phyloP scores from a whole-genome alignment of 306 rosid genomes.

The Crataegus laevigata region DNA sequence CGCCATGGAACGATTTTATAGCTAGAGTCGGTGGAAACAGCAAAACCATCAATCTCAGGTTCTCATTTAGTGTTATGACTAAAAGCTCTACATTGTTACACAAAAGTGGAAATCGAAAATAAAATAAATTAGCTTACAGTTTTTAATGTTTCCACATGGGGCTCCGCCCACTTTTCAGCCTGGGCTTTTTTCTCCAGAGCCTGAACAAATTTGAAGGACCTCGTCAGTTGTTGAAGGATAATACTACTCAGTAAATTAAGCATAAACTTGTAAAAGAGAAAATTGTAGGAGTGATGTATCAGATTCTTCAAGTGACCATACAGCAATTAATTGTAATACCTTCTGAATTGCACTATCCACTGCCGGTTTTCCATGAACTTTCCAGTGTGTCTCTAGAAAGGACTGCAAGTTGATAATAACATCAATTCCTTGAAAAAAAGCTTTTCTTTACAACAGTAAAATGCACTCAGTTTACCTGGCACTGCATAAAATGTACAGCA shows the following conservation, averaged over 20 bases:
- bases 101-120: conserved; percentile 9
- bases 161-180: conserved; percentile 89
- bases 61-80: neutral
- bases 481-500: conserved; percentile 43
- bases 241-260: conserved; percentile 1
- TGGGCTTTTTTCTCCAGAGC: conserved; percentile 62
- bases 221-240: neutral
- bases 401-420: conserved; percentile 37
- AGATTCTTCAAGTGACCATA: conserved; percentile 6
- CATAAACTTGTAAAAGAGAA: neutral
- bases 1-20: neutral
- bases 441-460: conserved; percentile 1
- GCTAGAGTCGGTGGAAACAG: neutral
- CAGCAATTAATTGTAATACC: conserved; percentile 40
- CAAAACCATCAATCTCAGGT: neutral
- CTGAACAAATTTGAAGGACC: conserved; percentile 33
- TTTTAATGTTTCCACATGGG: conserved; percentile 65
- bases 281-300: neutral
- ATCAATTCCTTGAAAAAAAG: conserved; percentile 14
- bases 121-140: conserved; percentile 46
- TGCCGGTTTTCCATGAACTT: conserved; percentile 70
- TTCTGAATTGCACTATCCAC: conserved; percentile 48
- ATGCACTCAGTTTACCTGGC: conserved; percentile 46
- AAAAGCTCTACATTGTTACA: neutral
- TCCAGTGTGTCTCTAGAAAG: conserved; percentile 48